Conservation (phyloP, 1,139 yeast genomes). For the Fermentozyma sake region DNA sequence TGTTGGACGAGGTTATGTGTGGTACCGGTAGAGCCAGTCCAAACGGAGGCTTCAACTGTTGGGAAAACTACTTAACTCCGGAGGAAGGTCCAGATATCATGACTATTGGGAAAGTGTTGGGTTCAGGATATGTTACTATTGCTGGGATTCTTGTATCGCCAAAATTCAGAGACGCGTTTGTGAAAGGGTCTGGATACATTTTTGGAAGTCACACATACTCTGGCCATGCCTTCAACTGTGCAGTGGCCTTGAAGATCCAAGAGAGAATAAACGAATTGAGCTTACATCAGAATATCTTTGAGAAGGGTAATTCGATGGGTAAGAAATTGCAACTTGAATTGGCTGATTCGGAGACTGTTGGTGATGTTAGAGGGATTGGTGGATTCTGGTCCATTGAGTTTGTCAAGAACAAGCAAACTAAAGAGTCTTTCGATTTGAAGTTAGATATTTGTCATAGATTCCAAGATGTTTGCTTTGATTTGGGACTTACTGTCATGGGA, state of each 20-base stretch:
- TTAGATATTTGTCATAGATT: conserved; percentile 30
- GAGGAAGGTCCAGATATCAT: conserved; percentile 56
- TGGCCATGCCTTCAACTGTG: conserved; percentile 58
- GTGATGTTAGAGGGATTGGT: conserved; percentile 60
- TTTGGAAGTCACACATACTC: conserved; percentile 59
- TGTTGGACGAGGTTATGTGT: conserved; percentile 65
- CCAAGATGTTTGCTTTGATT: conserved; percentile 30
- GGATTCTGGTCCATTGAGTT: conserved; percentile 59
- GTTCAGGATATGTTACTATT: conserved; percentile 59
- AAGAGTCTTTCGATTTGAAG: conserved; percentile 38
- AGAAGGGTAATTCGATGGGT: conserved; percentile 49
- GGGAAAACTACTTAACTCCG: conserved; percentile 44
- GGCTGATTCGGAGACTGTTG: conserved; percentile 34
- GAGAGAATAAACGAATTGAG: conserved; percentile 41
- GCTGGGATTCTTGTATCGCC: conserved; percentile 58
- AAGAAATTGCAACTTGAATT: conserved; percentile 29
- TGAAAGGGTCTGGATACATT: conserved; percentile 40
- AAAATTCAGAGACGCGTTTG: conserved; percentile 39
- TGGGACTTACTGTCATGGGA: conserved; percentile 44
- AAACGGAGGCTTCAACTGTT: conserved; percentile 37
- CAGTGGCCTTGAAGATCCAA: conserved; percentile 57
- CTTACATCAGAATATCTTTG: conserved; percentile 45
- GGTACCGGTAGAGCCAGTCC: conserved; percentile 49
- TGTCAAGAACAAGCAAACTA: conserved; percentile 46
- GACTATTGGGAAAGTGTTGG: conserved; percentile 60